Percentiles rank a stretch among this genome's conserved stretches.
Conservation (phyloP, 2,329 filamentous ascomycete genomes). For the Exophiala oligosperma region DNA sequence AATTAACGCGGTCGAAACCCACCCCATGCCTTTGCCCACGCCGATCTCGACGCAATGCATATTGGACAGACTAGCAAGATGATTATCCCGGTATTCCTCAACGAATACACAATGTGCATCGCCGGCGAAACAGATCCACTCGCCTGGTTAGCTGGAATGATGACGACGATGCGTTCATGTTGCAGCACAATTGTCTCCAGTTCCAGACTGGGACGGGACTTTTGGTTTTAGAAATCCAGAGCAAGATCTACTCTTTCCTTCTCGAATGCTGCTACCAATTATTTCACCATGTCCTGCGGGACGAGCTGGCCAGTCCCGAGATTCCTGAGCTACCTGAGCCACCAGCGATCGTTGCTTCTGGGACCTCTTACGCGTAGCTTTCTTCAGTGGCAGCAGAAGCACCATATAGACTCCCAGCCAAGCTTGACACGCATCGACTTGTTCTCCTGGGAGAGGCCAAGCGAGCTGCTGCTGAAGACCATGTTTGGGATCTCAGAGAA, state of each 20-base stretch:
- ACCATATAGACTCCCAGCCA: constrained; percentile 53
- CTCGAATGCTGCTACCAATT: constrained; percentile 49
- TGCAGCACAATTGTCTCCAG: constrained; percentile 40
- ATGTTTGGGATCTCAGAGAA: constrained; percentile 57
- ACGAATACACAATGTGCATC: constrained; percentile 38
- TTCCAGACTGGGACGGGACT: constrained; percentile 51
- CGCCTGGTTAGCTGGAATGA: constrained; percentile 30
- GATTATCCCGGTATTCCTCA: constrained; percentile 32
- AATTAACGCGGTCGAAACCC: constrained; percentile 52
- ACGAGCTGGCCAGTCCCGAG: constrained; percentile 31
- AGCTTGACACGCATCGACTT: constrained; percentile 49
- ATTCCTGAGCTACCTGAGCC: constrained; percentile 44
- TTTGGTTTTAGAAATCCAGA: constrained; percentile 53
- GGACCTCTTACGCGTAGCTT: constrained; percentile 40
- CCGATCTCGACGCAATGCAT: constrained; percentile 42
- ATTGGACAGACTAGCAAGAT: constrained; percentile 32
- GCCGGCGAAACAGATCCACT: constrained; percentile 32
- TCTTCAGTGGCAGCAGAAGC: constrained; percentile 48
- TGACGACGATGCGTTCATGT: constrained; percentile 34
- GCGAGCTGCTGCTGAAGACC: constrained; percentile 49
- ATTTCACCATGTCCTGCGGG: constrained; percentile 51
- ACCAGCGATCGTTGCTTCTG: constrained; percentile 30
- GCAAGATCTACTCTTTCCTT: constrained; percentile 51
- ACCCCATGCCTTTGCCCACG: constrained; percentile 50
- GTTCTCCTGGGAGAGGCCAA: constrained; percentile 47